phyloP scores from a whole-genome alignment of 2,329 filamentous ascomycete genomes.

The Tolypocladium album region DNA sequence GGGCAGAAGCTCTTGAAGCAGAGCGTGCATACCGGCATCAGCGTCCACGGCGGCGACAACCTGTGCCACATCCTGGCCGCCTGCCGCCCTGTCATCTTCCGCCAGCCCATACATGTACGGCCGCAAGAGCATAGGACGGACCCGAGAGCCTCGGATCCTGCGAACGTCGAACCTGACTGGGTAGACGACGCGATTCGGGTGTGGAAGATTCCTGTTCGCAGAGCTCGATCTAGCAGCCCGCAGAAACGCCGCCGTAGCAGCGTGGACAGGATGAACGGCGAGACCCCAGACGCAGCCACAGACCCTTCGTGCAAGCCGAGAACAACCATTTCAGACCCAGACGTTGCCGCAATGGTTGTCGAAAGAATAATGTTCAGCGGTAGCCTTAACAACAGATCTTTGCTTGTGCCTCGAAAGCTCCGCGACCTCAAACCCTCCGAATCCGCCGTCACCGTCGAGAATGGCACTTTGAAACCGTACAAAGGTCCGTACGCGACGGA shows the following conservation, averaged over 20 bases:
- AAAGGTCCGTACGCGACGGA: constrained; percentile 40
- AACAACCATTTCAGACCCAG: constrained; percentile 16
- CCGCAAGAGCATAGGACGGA: constrained; percentile 54
- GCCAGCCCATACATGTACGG: constrained; percentile 66
- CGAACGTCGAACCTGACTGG: constrained; percentile 50
- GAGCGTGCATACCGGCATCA: constrained; percentile 28
- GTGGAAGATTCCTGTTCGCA: constrained; percentile 60
- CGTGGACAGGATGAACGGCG: constrained; percentile 6
- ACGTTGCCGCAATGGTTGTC: constrained; percentile 18
- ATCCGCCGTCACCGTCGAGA: constrained; percentile 46
- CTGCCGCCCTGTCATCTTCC: constrained; percentile 73
- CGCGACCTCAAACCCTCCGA: constrained; percentile 17
- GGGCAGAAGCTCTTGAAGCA: constrained; percentile 17
- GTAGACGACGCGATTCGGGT: constrained; percentile 68
- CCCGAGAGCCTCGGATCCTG: constrained; percentile 17
- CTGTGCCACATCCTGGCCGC: constrained; percentile 73
- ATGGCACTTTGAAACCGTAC: constrained; percentile 59
- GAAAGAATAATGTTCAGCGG: constrained; percentile 26
- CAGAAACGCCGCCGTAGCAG: constrained; percentile 20
- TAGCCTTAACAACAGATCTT: constrained; percentile 10
- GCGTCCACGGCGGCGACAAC: constrained; percentile 74
- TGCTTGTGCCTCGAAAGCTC: constrained; percentile 14
- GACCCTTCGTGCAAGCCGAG: constrained; percentile 1
- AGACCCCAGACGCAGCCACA: background rate
- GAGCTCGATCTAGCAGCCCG: constrained; percentile 21